A percentile compares a stretch with the other conserved stretches of the same genome.
Conservation (phyloP, 371 early-diverging fungal genomes). For the Rhizopus sp. region DNA sequence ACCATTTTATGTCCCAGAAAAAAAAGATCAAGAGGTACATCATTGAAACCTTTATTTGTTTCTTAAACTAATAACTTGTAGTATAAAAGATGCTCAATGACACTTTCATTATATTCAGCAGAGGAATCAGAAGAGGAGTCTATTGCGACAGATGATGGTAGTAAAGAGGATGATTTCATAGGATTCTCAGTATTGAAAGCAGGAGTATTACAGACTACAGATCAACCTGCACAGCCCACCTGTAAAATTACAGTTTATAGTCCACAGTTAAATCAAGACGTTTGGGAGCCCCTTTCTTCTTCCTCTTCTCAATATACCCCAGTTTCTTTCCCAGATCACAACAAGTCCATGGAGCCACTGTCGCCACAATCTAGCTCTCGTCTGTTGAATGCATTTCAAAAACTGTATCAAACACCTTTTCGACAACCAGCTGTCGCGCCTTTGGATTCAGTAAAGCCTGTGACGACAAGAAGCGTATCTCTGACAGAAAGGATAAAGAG, state of each 20-base stretch:
- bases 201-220: conserved; percentile 9
- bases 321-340: conserved; percentile 1
- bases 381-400: conserved; percentile 20
- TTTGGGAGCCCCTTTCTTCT: conserved; percentile 1
- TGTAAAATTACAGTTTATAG: conserved; percentile 1
- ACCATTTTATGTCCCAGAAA: not conserved
- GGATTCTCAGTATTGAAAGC: conserved; percentile 1
- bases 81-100: not conserved
- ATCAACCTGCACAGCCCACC: not conserved
- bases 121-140: conserved; percentile 6
- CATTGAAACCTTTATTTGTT: not conserved
- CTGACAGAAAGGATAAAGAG: conserved; percentile 24
- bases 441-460: conserved; percentile 7
- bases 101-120: not conserved
- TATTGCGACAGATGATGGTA: not conserved
- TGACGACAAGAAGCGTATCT: conserved; percentile 6
- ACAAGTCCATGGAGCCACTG: conserved; percentile 1
- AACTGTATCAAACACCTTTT: conserved; percentile 4
- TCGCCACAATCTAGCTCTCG: conserved; percentile 15
- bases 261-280: not conserved
- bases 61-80: not conserved
- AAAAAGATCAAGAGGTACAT: not conserved
- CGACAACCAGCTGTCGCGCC: conserved; percentile 5
- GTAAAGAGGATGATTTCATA: conserved; percentile 5
- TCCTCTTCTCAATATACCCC: conserved; percentile 11